phyloP scores from a whole-genome alignment of 148 eudicot species.

The Heliosperma pusillum region DNA sequence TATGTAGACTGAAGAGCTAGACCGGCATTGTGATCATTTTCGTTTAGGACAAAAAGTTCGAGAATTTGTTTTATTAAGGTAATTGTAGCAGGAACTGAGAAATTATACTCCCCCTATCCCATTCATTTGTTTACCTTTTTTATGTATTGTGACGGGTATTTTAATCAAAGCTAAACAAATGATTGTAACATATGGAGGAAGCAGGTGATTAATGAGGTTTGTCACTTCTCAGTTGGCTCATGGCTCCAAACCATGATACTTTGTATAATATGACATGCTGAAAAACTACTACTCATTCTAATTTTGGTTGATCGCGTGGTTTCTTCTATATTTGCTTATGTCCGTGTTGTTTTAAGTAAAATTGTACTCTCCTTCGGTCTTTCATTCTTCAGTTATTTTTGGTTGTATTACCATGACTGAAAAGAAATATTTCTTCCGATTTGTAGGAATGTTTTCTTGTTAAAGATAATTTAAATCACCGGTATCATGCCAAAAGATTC shows the following conservation, averaged over 20 bases:
- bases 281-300: background rate
- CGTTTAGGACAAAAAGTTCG: background rate
- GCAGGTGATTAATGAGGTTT: too few species aligned
- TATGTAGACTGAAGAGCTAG: too few species aligned
- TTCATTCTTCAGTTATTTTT: background rate
- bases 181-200: too few species aligned
- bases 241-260: too few species aligned
- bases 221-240: too few species aligned
- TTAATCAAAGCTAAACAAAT: too few species aligned
- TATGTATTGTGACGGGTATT: too few species aligned
- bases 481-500: conserved; percentile 94
- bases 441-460: conserved; percentile 88
- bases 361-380: background rate
- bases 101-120: too few species aligned
- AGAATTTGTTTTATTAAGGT: background rate
- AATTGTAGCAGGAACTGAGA: too few species aligned
- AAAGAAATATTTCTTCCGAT: background rate
- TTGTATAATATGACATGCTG: background rate
- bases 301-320: background rate
- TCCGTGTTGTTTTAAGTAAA: background rate
- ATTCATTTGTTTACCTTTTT: too few species aligned
- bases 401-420: background rate
- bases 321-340: background rate
- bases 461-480: conserved; percentile 83
- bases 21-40: background rate